These are phyloP conservation scores for Coemansia sp. DNA, from an alignment of 192 early-diverging fungal genomes.

Conservation along the genomic window DNA sequence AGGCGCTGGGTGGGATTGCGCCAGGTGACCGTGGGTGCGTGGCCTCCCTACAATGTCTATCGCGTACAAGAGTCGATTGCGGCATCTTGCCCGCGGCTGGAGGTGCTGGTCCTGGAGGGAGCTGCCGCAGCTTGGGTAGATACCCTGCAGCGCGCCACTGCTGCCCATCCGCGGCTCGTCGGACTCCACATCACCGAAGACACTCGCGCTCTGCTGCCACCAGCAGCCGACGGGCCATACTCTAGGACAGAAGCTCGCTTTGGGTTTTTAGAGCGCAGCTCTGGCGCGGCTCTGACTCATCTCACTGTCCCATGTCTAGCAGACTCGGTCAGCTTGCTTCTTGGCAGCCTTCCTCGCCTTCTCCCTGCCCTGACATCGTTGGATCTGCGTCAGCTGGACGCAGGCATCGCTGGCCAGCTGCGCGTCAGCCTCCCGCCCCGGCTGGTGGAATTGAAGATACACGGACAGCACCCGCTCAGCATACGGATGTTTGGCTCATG, in stretches of 20 bases:
- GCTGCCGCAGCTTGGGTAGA: constrained; percentile 40
- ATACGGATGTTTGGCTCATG: constrained; percentile 28
- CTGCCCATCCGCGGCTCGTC: constrained; percentile 19
- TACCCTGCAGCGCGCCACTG: constrained; percentile 27
- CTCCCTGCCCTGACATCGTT: constrained; percentile 25
- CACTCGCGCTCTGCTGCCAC: constrained; percentile 34
- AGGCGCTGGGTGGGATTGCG: constrained; percentile 21
- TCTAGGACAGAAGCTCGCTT: constrained; percentile 8
- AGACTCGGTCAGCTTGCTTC: constrained; percentile 29
- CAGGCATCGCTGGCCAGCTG: constrained; percentile 20
- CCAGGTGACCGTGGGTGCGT: constrained; percentile 35
- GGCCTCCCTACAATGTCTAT: constrained; percentile 49
- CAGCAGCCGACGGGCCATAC: constrained; percentile 27
- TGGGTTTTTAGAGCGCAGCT: constrained; percentile 8
- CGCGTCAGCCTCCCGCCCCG: constrained; percentile 23
- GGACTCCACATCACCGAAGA: constrained; percentile 47
- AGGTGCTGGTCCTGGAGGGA: constrained; percentile 33
- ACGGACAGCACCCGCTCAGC: constrained; percentile 41
- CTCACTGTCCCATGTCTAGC: constrained; percentile 44
- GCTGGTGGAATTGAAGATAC: constrained; percentile 18
- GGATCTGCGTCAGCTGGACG: constrained; percentile 41
- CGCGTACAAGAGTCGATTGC: constrained; percentile 33
- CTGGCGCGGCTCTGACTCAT: constrained; percentile 24
- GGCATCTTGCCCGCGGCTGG: constrained; percentile 14
- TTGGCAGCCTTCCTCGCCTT: constrained; percentile 21